Percentiles rank a stretch among this genome's conserved stretches.
Evolutionary conservation across 345 rosid species (phyloP).

Genomic region (Rhodamnia argentea): DNA sequence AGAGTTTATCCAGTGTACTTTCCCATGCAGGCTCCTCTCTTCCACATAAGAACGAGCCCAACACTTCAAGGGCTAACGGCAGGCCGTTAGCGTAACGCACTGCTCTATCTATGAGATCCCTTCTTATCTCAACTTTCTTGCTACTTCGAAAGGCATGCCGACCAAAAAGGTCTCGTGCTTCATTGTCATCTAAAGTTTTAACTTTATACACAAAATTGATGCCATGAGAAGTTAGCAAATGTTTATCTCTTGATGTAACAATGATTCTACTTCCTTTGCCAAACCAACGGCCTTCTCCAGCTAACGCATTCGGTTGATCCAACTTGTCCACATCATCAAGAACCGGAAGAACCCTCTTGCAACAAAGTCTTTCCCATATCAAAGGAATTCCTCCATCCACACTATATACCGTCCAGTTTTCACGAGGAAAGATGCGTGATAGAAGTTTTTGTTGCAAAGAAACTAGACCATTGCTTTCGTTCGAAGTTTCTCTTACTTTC

Average conservation of each 20-base stretch:
- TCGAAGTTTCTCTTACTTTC: too few relatives aligned
- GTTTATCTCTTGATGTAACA: background rate
- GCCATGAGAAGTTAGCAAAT: background rate
- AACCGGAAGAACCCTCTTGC: too few relatives aligned
- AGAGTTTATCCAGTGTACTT: background rate
- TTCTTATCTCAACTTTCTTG: background rate
- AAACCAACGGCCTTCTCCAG: background rate
- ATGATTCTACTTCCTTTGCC: background rate
- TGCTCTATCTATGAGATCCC: background rate
- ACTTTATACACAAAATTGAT: background rate
- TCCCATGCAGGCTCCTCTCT: background rate
- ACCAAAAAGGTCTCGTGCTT: background rate
- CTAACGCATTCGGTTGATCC: too few relatives aligned
- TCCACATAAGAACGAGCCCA: background rate
- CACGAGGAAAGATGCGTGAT: too few relatives aligned
- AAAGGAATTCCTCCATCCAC: too few relatives aligned
- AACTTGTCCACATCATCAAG: too few relatives aligned
- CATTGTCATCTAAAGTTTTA: rapidly evolving
- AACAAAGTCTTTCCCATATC: too few relatives aligned
- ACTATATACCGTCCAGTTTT: too few relatives aligned
- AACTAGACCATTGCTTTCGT: too few relatives aligned
- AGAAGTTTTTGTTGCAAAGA: too few relatives aligned
- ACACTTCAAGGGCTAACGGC: background rate
- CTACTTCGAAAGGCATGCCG: background rate
- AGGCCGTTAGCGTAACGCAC: background rate